phyloP scores from a whole-genome alignment of 1,284 basidiomycete genomes.

The Fistulinella staudtii region DNA sequence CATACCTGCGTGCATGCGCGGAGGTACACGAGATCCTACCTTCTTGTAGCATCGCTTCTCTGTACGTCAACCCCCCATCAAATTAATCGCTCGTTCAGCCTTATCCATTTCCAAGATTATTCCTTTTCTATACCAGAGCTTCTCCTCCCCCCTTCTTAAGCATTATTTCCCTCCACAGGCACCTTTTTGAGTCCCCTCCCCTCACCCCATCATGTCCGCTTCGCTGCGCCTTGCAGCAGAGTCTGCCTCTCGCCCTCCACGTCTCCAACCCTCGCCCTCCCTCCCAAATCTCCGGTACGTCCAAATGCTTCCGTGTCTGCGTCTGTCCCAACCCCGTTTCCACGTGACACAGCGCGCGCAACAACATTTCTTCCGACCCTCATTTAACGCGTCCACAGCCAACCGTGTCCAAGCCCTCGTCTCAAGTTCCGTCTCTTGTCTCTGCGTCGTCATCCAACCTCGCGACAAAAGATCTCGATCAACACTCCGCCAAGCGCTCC shows the following conservation, averaged over 20 bases:
- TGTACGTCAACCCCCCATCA: constrained; percentile 36
- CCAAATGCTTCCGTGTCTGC: background rate
- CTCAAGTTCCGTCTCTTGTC: constrained; percentile 17
- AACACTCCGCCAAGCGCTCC: constrained; percentile 18
- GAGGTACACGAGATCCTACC: constrained; percentile 25
- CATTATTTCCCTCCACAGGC: constrained; percentile 21
- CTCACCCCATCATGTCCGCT: constrained; percentile 29
- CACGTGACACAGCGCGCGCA: constrained; percentile 25
- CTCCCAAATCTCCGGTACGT: constrained; percentile 56
- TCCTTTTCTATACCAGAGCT: constrained; percentile 31
- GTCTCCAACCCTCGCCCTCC: constrained; percentile 57
- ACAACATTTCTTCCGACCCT: constrained; percentile 29
- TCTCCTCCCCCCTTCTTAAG: constrained; percentile 35
- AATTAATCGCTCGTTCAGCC: constrained; percentile 34
- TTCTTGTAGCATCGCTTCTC: constrained; percentile 28
- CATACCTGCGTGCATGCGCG: constrained; percentile 21
- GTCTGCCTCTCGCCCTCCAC: constrained; percentile 36
- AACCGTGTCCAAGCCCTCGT: constrained; percentile 14
- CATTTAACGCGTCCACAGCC: constrained; percentile 33
- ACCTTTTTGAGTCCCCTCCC: constrained; percentile 32
- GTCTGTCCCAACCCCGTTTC: constrained; percentile 8
- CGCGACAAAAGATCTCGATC: constrained; percentile 19
- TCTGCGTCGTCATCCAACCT: constrained; percentile 10
- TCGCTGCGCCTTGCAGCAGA: constrained; percentile 26
- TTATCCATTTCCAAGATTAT: constrained; percentile 29